Percentiles rank a stretch among this genome's conserved stretches.
Evolutionary conservation across 2,329 filamentous ascomycete species (phyloP).

Genomic region (Fusarium oxysporum): DNA sequence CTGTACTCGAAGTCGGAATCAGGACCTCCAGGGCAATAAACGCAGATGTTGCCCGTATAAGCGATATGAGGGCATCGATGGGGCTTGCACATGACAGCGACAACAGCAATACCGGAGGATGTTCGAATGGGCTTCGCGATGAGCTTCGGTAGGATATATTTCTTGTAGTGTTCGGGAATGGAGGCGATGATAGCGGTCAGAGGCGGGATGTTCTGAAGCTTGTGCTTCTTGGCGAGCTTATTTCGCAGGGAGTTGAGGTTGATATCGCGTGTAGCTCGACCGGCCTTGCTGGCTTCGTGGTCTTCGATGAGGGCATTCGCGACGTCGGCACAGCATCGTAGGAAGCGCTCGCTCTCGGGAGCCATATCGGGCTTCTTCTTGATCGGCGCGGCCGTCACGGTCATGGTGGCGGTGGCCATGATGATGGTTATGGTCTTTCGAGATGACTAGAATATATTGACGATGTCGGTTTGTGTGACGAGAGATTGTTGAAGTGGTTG

Average conservation of each 20-base stretch:
- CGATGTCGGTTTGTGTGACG: fast-evolving
- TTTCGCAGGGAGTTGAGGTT: constrained; percentile 91
- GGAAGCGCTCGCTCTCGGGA: constrained; percentile 93
- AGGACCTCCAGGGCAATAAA: constrained; percentile 97
- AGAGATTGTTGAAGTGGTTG: not conserved
- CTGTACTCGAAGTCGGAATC: constrained; percentile 99
- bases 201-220: constrained; percentile 86
- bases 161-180: constrained; percentile 99
- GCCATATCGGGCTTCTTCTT: constrained; percentile 81
- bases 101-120: constrained; percentile 95
- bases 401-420: constrained; percentile 70
- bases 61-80: constrained; percentile 98
- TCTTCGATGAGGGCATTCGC: constrained; percentile 94
- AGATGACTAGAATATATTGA: fast-evolving
- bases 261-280: constrained; percentile 82
- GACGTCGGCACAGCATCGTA: constrained; percentile 95
- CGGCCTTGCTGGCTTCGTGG: constrained; percentile 83
- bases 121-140: constrained; percentile 97
- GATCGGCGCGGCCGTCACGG: constrained; percentile 72
- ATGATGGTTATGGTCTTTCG: not conserved
- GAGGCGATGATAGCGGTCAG: constrained; percentile 97
- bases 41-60: constrained; percentile 98
- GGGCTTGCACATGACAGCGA: constrained; percentile 99
- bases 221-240: constrained; percentile 93
- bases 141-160: constrained; percentile 95